phyloP scores from a whole-genome alignment of 2,329 filamentous ascomycete species.

The Microcyclospora pomicola region DNA sequence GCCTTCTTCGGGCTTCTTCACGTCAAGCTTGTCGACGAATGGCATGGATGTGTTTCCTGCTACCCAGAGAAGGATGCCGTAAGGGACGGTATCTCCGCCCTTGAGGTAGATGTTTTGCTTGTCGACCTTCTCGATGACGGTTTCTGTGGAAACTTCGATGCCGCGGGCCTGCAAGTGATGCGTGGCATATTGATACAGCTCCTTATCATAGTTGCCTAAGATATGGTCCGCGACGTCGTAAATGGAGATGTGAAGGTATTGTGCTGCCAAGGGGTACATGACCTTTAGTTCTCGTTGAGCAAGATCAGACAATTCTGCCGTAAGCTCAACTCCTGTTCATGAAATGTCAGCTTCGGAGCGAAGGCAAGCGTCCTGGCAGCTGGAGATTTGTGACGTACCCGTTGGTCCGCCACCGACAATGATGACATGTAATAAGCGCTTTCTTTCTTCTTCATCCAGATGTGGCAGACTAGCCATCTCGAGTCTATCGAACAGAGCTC shows the following conservation, averaged over 20 bases:
- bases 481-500: slow-evolving; percentile 24
- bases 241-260: slow-evolving; percentile 23
- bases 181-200: slow-evolving; percentile 30
- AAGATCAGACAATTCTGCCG: slow-evolving; percentile 32
- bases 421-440: slow-evolving; percentile 24
- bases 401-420: slow-evolving; percentile 31
- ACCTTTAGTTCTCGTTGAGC: too few species aligned
- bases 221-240: slow-evolving; percentile 31
- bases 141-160: slow-evolving; percentile 27
- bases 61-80: slow-evolving; percentile 28
- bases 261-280: too few species aligned
- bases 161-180: slow-evolving; percentile 23
- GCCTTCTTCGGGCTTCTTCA: slow-evolving; percentile 19
- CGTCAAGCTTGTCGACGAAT: slow-evolving; percentile 22
- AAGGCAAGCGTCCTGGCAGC: too few species aligned
- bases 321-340: slow-evolving; percentile 21
- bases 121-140: slow-evolving; percentile 25
- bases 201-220: slow-evolving; percentile 28
- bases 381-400: slow-evolving; percentile 12
- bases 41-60: slow-evolving; percentile 25
- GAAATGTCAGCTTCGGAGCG: too few species aligned
- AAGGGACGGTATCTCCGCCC: slow-evolving; percentile 23
- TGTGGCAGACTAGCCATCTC: slow-evolving; percentile 24
- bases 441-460: slow-evolving; percentile 16
- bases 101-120: slow-evolving; percentile 22